Percentiles rank a stretch among this genome's conserved stretches.
phyloP scores from a whole-genome alignment of 768 basidiomycete species.

The Auricularia auricula-judae region DNA sequence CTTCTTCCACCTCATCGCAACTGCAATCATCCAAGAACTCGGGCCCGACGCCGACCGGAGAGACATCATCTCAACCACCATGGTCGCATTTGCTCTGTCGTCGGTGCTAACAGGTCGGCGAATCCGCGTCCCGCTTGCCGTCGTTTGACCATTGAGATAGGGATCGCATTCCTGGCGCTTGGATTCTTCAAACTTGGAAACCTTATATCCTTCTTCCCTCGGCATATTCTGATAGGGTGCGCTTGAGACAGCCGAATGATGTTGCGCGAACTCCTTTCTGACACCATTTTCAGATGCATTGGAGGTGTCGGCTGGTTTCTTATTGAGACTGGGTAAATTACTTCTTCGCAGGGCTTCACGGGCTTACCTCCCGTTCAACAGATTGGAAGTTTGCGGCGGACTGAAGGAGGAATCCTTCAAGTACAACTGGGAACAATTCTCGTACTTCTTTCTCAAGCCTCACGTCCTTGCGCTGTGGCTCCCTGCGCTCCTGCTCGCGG shows the following conservation, averaged over 20 bases:
- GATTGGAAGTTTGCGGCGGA: slow-evolving; percentile 76
- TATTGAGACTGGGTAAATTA: slow-evolving; percentile 65
- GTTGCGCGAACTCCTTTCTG: not conserved
- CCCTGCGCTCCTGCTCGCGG: slow-evolving; percentile 64
- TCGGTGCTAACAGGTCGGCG: slow-evolving; percentile 69
- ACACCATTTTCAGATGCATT: slow-evolving; percentile 44
- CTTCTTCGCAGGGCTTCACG: not conserved
- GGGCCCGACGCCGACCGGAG: slow-evolving; percentile 50
- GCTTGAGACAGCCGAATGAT: slow-evolving; percentile 14
- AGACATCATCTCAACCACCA: slow-evolving; percentile 82
- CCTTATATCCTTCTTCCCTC: slow-evolving; percentile 74
- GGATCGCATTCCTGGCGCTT: slow-evolving; percentile 21
- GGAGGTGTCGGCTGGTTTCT: slow-evolving; percentile 95
- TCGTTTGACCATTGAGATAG: slow-evolving; percentile 5
- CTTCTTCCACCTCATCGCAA: slow-evolving; percentile 89
- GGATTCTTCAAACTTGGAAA: slow-evolving; percentile 81
- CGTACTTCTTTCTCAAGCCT: slow-evolving; percentile 50
- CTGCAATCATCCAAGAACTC: slow-evolving; percentile 57
- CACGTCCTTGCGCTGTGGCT: slow-evolving; percentile 69
- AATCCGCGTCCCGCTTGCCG: slow-evolving; percentile 8
- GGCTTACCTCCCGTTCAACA: slow-evolving; percentile 14
- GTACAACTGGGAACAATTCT: slow-evolving; percentile 52
- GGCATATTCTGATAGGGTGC: slow-evolving; percentile 92
- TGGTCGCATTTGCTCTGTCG: slow-evolving; percentile 79
- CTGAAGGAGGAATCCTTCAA: slow-evolving; percentile 70